These are phyloP conservation scores for Pyrenophora graminea DNA, from an alignment of 2,329 filamentous ascomycete genomes.

Conservation along the genomic window DNA sequence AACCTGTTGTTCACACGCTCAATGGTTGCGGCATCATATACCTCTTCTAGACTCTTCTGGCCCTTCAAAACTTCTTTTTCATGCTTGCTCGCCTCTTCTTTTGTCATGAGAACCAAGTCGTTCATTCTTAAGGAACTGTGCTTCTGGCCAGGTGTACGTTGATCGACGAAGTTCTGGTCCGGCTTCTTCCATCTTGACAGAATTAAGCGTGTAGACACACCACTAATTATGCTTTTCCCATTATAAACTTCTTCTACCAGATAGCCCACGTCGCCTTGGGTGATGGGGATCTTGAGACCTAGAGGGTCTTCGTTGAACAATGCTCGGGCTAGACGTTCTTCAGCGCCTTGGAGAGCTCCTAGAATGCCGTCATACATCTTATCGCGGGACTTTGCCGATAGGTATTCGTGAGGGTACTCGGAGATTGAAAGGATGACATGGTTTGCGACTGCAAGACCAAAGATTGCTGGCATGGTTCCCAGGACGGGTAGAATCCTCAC, in stretches of 20 bases:
- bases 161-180: conserved; percentile 64
- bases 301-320: conserved; percentile 59
- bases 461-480: conserved; percentile 96
- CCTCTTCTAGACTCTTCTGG: conserved; percentile 66
- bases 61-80: conserved; percentile 77
- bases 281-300: conserved; percentile 80
- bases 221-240: conserved; percentile 80
- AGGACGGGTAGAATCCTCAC: conserved; percentile 93
- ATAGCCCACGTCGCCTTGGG: conserved; percentile 80
- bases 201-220: conserved; percentile 75
- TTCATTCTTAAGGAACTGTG: conserved; percentile 68
- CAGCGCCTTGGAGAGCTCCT: conserved; percentile 72
- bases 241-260: conserved; percentile 86
- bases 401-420: conserved; percentile 85
- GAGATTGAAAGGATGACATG: conserved; percentile 82
- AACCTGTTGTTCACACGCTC: conserved; percentile 68
- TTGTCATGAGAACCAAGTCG: conserved; percentile 88
- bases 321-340: conserved; percentile 72
- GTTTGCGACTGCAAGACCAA: conserved; percentile 89
- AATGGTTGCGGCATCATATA: conserved; percentile 74
- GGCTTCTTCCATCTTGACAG: conserved; percentile 82
- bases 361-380: conserved; percentile 91
- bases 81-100: conserved; percentile 81
- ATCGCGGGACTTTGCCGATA: conserved; percentile 78
- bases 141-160: conserved; percentile 74